These are phyloP conservation scores for Delonix regia DNA, from an alignment of 306 rosid species.

Conservation along the genomic window DNA sequence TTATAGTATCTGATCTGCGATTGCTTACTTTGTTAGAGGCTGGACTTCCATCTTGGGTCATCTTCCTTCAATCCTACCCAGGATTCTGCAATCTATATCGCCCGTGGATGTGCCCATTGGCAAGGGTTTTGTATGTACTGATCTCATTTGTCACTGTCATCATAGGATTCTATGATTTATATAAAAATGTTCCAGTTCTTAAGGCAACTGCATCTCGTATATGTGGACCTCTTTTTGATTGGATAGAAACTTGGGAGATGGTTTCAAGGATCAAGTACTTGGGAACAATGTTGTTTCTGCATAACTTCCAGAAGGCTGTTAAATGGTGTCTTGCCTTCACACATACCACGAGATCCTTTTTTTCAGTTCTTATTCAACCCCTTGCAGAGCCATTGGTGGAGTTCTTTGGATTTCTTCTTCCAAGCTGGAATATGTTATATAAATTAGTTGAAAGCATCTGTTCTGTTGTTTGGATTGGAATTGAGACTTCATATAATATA, in stretches of 20 bases:
- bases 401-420: conserved; percentile 72
- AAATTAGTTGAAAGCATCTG: conserved; percentile 54
- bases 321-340: conserved; percentile 76
- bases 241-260: conserved; percentile 99
- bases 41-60: conserved; percentile 97
- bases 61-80: conserved; percentile 98
- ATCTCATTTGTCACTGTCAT: conserved; percentile 88
- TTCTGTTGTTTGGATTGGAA: conserved; percentile 66
- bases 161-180: conserved; percentile 93
- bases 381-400: conserved; percentile 59
- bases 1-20: conserved; percentile 83
- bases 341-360: conserved; percentile 63
- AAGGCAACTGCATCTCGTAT: conserved; percentile 92
- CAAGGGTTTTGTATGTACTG: conserved; percentile 75
- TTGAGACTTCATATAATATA: conserved; percentile 54
- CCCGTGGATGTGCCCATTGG: conserved; percentile 99
- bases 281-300: conserved; percentile 97
- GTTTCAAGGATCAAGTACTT: conserved; percentile 90
- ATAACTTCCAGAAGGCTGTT: conserved; percentile 84
- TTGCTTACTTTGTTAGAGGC: conserved; percentile 94
- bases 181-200: conserved; percentile 98
- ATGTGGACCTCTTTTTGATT: conserved; percentile 95
- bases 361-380: conserved; percentile 81
- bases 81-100: conserved; percentile 90
- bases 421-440: conserved; percentile 56